A percentile compares a stretch with the other conserved stretches of the same genome.
Conservation (phyloP, 768 basidiomycete species). For the Boletus huronensis region DNA sequence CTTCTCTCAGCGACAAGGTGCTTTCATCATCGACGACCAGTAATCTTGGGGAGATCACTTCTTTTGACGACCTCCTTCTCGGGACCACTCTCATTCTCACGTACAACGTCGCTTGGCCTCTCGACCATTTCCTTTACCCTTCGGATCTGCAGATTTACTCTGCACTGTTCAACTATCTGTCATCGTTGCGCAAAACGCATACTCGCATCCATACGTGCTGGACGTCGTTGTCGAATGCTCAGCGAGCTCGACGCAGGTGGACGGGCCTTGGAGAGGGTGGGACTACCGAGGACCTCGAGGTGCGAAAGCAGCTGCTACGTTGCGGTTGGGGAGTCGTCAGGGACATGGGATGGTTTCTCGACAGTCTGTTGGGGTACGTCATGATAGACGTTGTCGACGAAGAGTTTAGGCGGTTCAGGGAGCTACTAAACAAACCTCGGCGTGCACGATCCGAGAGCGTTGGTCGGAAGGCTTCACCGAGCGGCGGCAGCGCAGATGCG, state of each 20-base stretch:
- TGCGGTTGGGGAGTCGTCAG: slow-evolving; percentile 85
- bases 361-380: slow-evolving; percentile 76
- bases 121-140: slow-evolving; percentile 83
- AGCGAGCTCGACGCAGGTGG: slow-evolving; percentile 81
- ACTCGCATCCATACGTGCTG: slow-evolving; percentile 76
- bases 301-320: slow-evolving; percentile 61
- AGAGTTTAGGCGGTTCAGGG: slow-evolving; percentile 73
- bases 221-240: slow-evolving; percentile 81
- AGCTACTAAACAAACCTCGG: slow-evolving; percentile 39
- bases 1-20: slow-evolving; percentile 51
- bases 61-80: slow-evolving; percentile 73
- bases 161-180: slow-evolving; percentile 76
- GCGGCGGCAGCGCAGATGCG: slow-evolving; percentile 13
- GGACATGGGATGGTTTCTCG: slow-evolving; percentile 91
- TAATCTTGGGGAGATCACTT: slow-evolving; percentile 38
- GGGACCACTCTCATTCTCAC: slow-evolving; percentile 72
- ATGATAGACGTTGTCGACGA: slow-evolving; percentile 89
- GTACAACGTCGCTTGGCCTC: slow-evolving; percentile 78
- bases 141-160: slow-evolving; percentile 73
- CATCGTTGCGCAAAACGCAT: slow-evolving; percentile 81
- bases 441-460: slow-evolving; percentile 21
- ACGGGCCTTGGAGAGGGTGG: slow-evolving; percentile 87
- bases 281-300: slow-evolving; percentile 63
- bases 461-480: slow-evolving; percentile 8
- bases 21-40: slow-evolving; percentile 43